A percentile compares a stretch with the other conserved stretches of the same genome.
Conservation (phyloP, 331 rosid species). For the Stylosanthes scabra region DNA sequence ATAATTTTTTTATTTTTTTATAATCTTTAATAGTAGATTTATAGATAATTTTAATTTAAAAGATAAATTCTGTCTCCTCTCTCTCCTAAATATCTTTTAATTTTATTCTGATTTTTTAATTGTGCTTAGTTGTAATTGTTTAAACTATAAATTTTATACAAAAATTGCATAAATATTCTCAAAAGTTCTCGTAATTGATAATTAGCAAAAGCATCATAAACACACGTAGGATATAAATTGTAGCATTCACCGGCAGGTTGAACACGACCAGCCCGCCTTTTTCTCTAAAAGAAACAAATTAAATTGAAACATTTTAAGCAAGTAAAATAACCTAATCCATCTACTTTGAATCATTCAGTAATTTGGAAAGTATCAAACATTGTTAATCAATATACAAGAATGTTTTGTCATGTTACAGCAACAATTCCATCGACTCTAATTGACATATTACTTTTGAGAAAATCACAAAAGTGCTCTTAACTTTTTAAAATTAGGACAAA, state of each 20-base stretch:
- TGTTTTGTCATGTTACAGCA: conserved; percentile 2
- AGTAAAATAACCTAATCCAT: conserved; percentile 2
- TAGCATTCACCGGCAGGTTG: conserved; percentile 96
- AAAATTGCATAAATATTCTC: conserved; percentile 93
- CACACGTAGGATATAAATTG: conserved; percentile 93
- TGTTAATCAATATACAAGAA: conserved; percentile 19
- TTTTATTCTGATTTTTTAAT: too few relatives aligned
- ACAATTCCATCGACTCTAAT: conserved; percentile 38
- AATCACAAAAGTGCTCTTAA: too few relatives aligned
- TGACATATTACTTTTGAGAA: conserved; percentile 20
- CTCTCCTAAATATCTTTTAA: too few relatives aligned
- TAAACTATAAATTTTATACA: too few relatives aligned
- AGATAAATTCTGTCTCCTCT: too few relatives aligned
- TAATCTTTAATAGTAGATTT: too few relatives aligned
- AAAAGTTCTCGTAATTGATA: conserved; percentile 94
- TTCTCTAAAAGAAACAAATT: conserved; percentile 71
- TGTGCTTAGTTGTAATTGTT: too few relatives aligned
- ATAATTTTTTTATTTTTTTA: too few relatives aligned
- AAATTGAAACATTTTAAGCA: conserved; percentile 24
- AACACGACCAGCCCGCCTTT: conserved; percentile 99
- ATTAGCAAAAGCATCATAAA: conserved; percentile 81
- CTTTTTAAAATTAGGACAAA: too few relatives aligned
- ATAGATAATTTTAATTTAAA: too few relatives aligned
- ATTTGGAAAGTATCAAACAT: conserved; percentile 25
- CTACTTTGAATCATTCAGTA: conserved; percentile 16